phyloP scores from a whole-genome alignment of 371 early-diverging fungal genomes.

The Actinomortierella ambigua region DNA sequence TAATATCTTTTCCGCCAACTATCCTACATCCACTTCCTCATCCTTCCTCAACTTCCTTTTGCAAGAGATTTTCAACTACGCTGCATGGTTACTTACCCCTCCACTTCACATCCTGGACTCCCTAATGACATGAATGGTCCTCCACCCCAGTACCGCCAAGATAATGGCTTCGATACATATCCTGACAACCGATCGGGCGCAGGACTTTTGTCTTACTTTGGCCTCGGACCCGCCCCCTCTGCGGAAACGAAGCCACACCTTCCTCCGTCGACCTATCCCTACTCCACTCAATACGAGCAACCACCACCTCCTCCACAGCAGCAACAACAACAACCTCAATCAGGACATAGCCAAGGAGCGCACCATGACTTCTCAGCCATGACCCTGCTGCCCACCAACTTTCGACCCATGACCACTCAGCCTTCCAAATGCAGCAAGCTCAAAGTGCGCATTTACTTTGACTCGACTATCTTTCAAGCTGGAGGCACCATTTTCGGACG shows the following conservation, averaged over 20 bases:
- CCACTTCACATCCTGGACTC: too few species aligned
- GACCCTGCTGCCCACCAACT: conserved; percentile 48
- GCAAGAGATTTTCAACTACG: too few species aligned
- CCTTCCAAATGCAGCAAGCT: conserved; percentile 58
- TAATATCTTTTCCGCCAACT: neutral
- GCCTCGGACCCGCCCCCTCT: too few species aligned
- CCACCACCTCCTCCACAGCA: neutral
- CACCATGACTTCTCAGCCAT: conserved; percentile 14
- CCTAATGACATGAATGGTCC: too few species aligned
- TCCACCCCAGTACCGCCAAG: too few species aligned
- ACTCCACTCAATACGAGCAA: neutral
- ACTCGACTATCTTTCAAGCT: conserved; percentile 60
- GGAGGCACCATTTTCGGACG: conserved; percentile 58
- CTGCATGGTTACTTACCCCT: too few species aligned
- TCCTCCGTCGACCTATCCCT: neutral
- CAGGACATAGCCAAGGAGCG: neutral
- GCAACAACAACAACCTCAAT: neutral
- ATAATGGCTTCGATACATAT: too few species aligned
- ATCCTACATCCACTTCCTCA: neutral
- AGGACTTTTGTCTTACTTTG: too few species aligned
- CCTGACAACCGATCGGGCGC: too few species aligned
- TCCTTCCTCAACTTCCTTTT: too few species aligned
- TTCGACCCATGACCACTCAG: conserved; percentile 54
- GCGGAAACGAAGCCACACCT: neutral
- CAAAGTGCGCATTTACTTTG: conserved; percentile 55